Evolutionary conservation across 768 basidiomycete species (phyloP).

Genomic region (Chalciporus piperatus): DNA sequence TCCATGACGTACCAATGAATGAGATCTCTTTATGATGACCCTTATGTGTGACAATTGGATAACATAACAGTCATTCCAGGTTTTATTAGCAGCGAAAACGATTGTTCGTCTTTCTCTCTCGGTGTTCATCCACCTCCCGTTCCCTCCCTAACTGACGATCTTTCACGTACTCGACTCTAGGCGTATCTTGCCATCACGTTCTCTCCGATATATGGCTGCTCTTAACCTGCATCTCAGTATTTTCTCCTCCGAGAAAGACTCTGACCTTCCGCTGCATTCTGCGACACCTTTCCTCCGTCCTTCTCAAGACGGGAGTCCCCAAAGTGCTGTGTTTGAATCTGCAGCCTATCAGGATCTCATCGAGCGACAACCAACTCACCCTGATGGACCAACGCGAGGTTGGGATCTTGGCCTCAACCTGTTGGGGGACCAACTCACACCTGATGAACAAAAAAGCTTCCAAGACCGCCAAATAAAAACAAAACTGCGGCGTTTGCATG

Average conservation of each 20-base stretch:
- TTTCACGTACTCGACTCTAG: slow-evolving; percentile 8
- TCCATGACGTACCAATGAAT: background rate
- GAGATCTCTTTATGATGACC: background rate
- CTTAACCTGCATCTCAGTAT: slow-evolving; percentile 56
- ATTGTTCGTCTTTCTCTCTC: slow-evolving; percentile 10
- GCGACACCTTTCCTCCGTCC: slow-evolving; percentile 21
- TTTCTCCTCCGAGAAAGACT: slow-evolving; percentile 36
- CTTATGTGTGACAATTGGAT: slow-evolving; percentile 2
- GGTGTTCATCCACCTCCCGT: slow-evolving; percentile 8
- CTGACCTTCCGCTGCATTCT: slow-evolving; percentile 16
- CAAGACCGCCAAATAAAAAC: slow-evolving; percentile 28
- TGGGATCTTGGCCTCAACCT: slow-evolving; percentile 32
- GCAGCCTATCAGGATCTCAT: slow-evolving; percentile 37
- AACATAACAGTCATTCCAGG: background rate
- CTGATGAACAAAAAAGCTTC: slow-evolving; percentile 29
- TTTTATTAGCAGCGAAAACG: slow-evolving; percentile 17
- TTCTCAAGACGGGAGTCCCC: slow-evolving; percentile 14
- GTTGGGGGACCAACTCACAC: slow-evolving; percentile 30
- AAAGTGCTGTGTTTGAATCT: slow-evolving; percentile 16
- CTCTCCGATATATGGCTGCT: slow-evolving; percentile 48
- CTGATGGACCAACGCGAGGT: slow-evolving; percentile 32
- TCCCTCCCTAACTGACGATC: slow-evolving; percentile 13
- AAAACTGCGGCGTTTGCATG: slow-evolving; percentile 34
- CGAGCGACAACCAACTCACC: slow-evolving; percentile 42
- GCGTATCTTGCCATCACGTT: slow-evolving; percentile 13